Conservation (phyloP, 192 early-diverging fungal species). For the Paraglomus occultum region DNA sequence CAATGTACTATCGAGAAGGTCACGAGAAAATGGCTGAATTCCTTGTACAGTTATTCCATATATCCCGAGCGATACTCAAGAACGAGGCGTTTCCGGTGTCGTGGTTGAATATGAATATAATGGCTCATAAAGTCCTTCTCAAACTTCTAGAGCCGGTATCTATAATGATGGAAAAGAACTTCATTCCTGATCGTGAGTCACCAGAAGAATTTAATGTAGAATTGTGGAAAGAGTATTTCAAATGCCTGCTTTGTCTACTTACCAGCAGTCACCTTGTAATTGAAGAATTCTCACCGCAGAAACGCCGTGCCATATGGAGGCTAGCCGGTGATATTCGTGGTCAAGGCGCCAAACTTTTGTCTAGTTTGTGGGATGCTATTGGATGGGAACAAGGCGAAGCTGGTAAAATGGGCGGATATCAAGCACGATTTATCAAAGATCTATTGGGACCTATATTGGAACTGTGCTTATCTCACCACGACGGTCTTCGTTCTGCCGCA, state of each 20-base stretch:
- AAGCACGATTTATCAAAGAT: slow-evolving; percentile 27
- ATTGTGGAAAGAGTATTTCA: slow-evolving; percentile 30
- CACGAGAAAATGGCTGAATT: slow-evolving; percentile 24
- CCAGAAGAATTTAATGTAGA: slow-evolving; percentile 23
- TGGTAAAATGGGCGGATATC: slow-evolving; percentile 29
- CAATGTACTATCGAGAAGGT: slow-evolving; percentile 24
- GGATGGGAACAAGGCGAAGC: slow-evolving; percentile 26
- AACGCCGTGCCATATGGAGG: slow-evolving; percentile 52
- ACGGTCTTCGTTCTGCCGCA: slow-evolving; percentile 36
- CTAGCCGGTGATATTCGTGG: slow-evolving; percentile 62
- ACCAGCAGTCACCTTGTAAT: slow-evolving; percentile 54
- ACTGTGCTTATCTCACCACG: slow-evolving; percentile 40
- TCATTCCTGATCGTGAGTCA: slow-evolving; percentile 14
- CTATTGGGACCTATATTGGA: slow-evolving; percentile 39
- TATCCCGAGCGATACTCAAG: slow-evolving; percentile 12
- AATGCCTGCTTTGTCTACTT: slow-evolving; percentile 47
- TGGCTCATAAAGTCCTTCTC: slow-evolving; percentile 43
- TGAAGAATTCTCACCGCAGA: slow-evolving; percentile 57
- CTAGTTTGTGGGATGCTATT: slow-evolving; percentile 51
- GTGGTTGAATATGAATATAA: slow-evolving; percentile 44
- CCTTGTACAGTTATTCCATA: slow-evolving; percentile 16
- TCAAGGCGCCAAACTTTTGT: slow-evolving; percentile 51
- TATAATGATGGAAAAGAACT: slow-evolving; percentile 25
- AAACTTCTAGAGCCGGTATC: slow-evolving; percentile 29
- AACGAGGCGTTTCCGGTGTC: slow-evolving; percentile 28